These are phyloP conservation scores for Globisporangium uncinulatum DNA, from an alignment of 352 stramenopile genomes.

Conservation along the genomic window DNA sequence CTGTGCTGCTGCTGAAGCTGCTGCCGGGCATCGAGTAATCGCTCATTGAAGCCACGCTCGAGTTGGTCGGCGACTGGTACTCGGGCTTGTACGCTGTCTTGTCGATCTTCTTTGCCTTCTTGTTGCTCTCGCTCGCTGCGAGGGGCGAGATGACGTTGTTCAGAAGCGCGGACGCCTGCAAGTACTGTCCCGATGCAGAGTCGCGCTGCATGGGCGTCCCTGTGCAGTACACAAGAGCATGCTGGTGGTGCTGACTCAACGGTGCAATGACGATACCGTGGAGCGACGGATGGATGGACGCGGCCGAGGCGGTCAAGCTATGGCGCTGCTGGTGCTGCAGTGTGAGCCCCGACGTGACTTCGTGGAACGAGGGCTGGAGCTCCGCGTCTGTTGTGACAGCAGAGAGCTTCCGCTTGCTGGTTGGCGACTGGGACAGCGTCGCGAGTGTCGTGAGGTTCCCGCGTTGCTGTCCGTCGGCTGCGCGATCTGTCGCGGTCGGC, in stretches of 20 bases:
- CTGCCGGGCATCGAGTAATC: conserved; percentile 11
- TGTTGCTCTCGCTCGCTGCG: conserved; percentile 54
- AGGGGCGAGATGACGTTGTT: conserved; percentile 74
- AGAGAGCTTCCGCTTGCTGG: not conserved
- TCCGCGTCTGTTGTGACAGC: not conserved
- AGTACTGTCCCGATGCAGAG: conserved; percentile 17
- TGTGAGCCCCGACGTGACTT: not conserved
- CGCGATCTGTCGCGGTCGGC: conserved; percentile 3
- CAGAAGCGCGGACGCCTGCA: conserved; percentile 29
- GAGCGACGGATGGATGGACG: conserved; percentile 27
- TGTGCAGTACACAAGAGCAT: conserved; percentile 6
- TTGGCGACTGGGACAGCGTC: not conserved
- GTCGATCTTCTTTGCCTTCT: conserved; percentile 66
- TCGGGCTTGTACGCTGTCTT: conserved; percentile 37
- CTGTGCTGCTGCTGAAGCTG: not conserved
- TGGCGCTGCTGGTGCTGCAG: conserved; percentile 6
- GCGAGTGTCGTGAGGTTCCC: not conserved
- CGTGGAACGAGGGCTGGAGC: not conserved
- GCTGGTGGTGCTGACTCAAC: conserved; percentile 15
- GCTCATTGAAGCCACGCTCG: conserved; percentile 12
- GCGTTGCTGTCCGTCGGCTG: not conserved
- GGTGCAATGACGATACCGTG: conserved; percentile 26
- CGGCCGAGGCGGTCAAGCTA: conserved; percentile 18
- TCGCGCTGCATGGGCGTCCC: conserved; percentile 17
- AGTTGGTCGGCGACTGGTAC: conserved; percentile 18